Conservation (phyloP, 768 basidiomycete genomes). For the Suillus decipiens region DNA sequence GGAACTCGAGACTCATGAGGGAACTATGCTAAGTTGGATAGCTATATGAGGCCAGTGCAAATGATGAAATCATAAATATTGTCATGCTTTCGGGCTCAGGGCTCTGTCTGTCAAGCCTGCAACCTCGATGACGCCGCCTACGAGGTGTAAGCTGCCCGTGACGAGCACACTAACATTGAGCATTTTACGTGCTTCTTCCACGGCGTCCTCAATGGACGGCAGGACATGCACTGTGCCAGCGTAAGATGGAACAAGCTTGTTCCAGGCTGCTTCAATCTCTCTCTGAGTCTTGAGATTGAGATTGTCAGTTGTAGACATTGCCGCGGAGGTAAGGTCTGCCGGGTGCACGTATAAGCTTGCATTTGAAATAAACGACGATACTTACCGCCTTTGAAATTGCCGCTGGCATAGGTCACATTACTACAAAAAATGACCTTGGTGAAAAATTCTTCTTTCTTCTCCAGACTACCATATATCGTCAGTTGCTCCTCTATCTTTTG, state of each 20-base stretch:
- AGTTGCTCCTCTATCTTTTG: conserved; percentile 52
- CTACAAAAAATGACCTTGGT: conserved; percentile 92
- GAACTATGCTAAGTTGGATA: neutral
- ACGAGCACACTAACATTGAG: conserved; percentile 67
- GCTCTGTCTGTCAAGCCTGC: conserved; percentile 55
- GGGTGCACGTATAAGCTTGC: conserved; percentile 6
- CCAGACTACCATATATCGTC: conserved; percentile 37
- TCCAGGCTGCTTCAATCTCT: conserved; percentile 77
- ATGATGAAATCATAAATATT: conserved; percentile 3
- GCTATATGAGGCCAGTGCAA: neutral
- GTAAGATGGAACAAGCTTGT: conserved; percentile 58
- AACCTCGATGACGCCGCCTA: conserved; percentile 93
- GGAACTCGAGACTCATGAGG: neutral
- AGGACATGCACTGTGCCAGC: conserved; percentile 71
- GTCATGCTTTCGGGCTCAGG: neutral
- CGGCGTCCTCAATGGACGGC: conserved; percentile 87
- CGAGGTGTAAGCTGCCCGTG: conserved; percentile 89
- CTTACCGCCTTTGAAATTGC: conserved; percentile 88
- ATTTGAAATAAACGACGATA: conserved; percentile 9
- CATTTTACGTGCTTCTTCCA: conserved; percentile 42
- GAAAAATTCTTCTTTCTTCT: conserved; percentile 56
- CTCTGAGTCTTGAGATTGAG: conserved; percentile 72
- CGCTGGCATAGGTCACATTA: conserved; percentile 92
- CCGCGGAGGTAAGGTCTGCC: conserved; percentile 76
- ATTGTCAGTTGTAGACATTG: conserved; percentile 63